A percentile compares a stretch with the other conserved stretches of the same genome.
Evolutionary conservation across 495 filamentous ascomycete genomes (phyloP).

Genomic region (Tuber umbilicatum): DNA sequence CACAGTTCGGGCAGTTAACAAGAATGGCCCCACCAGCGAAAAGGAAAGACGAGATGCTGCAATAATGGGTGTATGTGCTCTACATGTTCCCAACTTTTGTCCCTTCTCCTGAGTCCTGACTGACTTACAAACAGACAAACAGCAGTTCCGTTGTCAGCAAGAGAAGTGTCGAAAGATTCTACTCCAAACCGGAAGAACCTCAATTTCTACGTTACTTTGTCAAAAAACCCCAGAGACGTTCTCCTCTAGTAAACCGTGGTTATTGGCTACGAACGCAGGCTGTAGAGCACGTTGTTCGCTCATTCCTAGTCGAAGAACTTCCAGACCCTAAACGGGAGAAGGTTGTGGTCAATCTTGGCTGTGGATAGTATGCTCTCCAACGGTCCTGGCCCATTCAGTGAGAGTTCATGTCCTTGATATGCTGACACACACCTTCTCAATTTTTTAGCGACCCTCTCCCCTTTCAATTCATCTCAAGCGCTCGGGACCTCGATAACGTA

Average conservation of each 20-base stretch:
- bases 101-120: conserved; percentile 14
- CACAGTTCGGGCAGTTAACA: conserved; percentile 9
- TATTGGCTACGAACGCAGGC: conserved; percentile 82
- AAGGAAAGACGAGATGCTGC: conserved; percentile 53
- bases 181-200: conserved; percentile 58
- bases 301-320: conserved; percentile 56
- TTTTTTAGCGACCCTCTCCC: conserved; percentile 76
- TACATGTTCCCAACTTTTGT: conserved; percentile 7
- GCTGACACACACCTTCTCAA: conserved; percentile 23
- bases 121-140: conserved; percentile 59
- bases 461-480: conserved; percentile 68
- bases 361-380: conserved; percentile 65
- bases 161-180: conserved; percentile 76
- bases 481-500: conserved; percentile 49
- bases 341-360: conserved; percentile 78
- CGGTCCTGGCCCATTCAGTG: background rate
- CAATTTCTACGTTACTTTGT: conserved; percentile 85
- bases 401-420: background rate
- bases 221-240: conserved; percentile 67
- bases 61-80: conserved; percentile 60
- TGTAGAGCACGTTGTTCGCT: conserved; percentile 62
- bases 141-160: conserved; percentile 86
- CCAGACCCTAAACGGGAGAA: conserved; percentile 52
- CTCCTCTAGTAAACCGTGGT: conserved; percentile 79
- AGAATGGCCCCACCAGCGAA: conserved; percentile 21